Evolutionary conservation across 1,139 yeast genomes (phyloP).

Genomic region (Candida neerlandica): DNA sequence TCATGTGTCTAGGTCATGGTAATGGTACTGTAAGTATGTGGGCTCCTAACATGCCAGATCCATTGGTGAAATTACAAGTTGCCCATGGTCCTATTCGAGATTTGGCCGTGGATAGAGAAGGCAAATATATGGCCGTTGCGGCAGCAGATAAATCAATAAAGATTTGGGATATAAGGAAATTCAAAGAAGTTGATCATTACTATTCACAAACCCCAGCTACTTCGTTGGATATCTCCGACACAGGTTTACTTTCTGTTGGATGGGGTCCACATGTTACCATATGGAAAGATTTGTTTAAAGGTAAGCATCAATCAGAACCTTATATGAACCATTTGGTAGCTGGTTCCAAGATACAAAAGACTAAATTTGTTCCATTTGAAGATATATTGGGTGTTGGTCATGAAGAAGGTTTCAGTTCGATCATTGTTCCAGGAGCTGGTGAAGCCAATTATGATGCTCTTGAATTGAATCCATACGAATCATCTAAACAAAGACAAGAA

Average conservation of each 20-base stretch:
- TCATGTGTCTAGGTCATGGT: conserved; percentile 89
- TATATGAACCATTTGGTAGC: conserved; percentile 91
- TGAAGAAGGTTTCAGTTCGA: conserved; percentile 69
- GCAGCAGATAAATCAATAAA: conserved; percentile 86
- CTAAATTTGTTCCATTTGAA: conserved; percentile 89
- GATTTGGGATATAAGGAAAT: conserved; percentile 91
- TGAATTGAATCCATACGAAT: conserved; percentile 90
- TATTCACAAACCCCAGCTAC: conserved; percentile 86
- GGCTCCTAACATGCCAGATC: conserved; percentile 89
- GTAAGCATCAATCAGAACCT: conserved; percentile 64
- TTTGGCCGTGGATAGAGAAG: conserved; percentile 87
- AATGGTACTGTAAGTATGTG: conserved; percentile 93
- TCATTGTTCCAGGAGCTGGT: conserved; percentile 95
- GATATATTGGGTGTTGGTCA: conserved; percentile 94
- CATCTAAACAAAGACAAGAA: conserved; percentile 92
- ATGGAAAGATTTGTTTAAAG: conserved; percentile 73
- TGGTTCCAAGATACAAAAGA: conserved; percentile 68
- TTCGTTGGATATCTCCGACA: conserved; percentile 78
- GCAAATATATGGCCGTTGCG: conserved; percentile 90
- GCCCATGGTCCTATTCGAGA: conserved; percentile 88
- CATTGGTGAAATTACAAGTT: conserved; percentile 79
- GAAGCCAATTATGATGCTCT: conserved; percentile 97
- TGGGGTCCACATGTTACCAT: conserved; percentile 95
- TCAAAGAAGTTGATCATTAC: conserved; percentile 73
- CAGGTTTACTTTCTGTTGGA: conserved; percentile 83